phyloP scores from a whole-genome alignment of 768 basidiomycete species.

The Boletus reticuloceps region DNA sequence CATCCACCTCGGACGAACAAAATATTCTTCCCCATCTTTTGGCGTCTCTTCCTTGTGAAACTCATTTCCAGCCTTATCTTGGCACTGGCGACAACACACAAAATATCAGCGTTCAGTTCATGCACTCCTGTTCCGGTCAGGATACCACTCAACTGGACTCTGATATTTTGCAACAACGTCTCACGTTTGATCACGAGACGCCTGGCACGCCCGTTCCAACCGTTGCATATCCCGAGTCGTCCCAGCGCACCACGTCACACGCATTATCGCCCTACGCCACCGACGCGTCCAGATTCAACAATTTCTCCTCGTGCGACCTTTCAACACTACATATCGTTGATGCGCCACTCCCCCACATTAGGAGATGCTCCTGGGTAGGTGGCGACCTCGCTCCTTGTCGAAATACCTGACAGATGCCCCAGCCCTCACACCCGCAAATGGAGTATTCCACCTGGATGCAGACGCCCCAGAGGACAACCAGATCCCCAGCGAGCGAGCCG shows the following conservation, averaged over 20 bases:
- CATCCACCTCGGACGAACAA: constrained; percentile 13
- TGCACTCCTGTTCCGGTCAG: constrained; percentile 22
- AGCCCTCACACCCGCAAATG: constrained; percentile 19
- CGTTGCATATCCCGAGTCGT: constrained; percentile 28
- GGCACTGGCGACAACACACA: constrained; percentile 11
- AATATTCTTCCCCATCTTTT: constrained; percentile 19
- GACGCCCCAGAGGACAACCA: constrained; percentile 6
- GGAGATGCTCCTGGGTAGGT: constrained; percentile 29
- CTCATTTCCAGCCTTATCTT: constrained; percentile 14
- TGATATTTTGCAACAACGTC: constrained; percentile 23
- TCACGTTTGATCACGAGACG: constrained; percentile 5
- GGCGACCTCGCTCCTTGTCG: not conserved
- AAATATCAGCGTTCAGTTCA: constrained; percentile 33
- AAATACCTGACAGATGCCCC: constrained; percentile 16
- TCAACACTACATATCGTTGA: constrained; percentile 7
- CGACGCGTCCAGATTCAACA: constrained; percentile 11
- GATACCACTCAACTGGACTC: constrained; percentile 24
- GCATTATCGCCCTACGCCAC: constrained; percentile 12
- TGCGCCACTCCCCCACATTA: constrained; percentile 13
- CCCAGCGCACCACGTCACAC: constrained; percentile 30
- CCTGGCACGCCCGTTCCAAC: not conserved
- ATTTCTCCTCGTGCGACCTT: constrained; percentile 11
- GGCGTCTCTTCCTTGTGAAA: constrained; percentile 13
- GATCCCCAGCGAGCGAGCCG: constrained; percentile 30
- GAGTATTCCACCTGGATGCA: constrained; percentile 15